phyloP scores from a whole-genome alignment of 441 rosid genomes.

The Theobroma grandiflorum region DNA sequence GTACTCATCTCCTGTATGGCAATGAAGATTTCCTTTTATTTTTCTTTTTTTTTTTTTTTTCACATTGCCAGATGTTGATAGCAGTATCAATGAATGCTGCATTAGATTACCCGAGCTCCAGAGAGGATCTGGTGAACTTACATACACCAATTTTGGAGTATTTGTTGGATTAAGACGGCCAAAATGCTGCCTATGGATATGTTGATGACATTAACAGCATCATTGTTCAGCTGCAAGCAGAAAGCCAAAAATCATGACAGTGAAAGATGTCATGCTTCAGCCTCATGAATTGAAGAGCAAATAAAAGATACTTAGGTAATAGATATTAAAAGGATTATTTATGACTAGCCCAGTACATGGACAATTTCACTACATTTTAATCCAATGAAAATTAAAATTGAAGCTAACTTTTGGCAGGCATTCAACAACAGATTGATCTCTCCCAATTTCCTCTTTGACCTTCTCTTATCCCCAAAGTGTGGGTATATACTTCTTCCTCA shows the following conservation, averaged over 20 bases:
- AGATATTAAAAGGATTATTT: background rate
- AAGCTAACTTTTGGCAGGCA: conserved; percentile 1
- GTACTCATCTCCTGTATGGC: background rate
- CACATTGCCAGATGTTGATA: background rate
- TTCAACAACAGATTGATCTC: background rate
- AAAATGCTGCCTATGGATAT: conserved; percentile 82
- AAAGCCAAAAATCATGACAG: conserved; percentile 7
- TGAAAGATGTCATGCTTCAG: background rate
- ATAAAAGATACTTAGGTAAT: background rate
- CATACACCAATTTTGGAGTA: conserved; percentile 49
- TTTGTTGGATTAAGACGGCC: conserved; percentile 84
- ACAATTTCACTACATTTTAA: background rate
- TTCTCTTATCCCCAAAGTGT: background rate
- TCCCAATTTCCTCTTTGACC: background rate
- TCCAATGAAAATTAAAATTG: background rate
- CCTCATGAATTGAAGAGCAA: background rate
- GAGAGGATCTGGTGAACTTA: conserved; percentile 24
- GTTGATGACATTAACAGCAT: conserved; percentile 86
- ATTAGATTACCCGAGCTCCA: background rate
- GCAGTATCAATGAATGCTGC: background rate
- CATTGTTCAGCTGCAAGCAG: conserved; percentile 83
- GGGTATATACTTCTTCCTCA: background rate
- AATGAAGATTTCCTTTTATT: background rate
- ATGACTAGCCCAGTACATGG: background rate
- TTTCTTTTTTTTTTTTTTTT: background rate